Percentiles rank a stretch among this genome's conserved stretches.
phyloP scores from a whole-genome alignment of 257 asterid species.

The Solanum neorickii region DNA sequence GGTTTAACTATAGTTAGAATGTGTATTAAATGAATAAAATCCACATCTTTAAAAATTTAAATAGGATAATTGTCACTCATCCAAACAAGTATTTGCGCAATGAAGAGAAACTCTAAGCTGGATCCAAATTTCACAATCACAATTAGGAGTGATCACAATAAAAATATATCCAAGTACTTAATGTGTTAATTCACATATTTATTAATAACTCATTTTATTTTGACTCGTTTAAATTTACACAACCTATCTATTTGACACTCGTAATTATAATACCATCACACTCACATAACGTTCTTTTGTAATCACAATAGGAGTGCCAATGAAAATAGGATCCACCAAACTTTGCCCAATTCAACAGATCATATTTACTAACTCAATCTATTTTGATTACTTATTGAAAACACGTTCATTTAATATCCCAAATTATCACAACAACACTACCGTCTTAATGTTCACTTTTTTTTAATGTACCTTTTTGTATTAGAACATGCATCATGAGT shows the following conservation, averaged over 20 bases:
- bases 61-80: neutral
- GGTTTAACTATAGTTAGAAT: neutral
- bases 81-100: neutral
- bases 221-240: neutral
- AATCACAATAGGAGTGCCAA: neutral
- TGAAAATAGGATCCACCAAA: neutral
- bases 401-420: neutral
- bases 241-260: neutral
- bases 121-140: too few species aligned
- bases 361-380: neutral
- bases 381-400: neutral
- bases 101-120: neutral
- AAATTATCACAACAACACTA: neutral
- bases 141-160: neutral
- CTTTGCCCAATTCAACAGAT: neutral
- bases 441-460: neutral
- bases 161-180: neutral
- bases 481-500: neutral
- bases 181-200: neutral
- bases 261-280: neutral
- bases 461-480: neutral
- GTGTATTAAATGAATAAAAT: neutral
- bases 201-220: neutral
- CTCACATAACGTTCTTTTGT: neutral
- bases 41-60: neutral